Evolutionary conservation across 495 filamentous ascomycete genomes (phyloP).

Genomic region (Lepraria neglecta): DNA sequence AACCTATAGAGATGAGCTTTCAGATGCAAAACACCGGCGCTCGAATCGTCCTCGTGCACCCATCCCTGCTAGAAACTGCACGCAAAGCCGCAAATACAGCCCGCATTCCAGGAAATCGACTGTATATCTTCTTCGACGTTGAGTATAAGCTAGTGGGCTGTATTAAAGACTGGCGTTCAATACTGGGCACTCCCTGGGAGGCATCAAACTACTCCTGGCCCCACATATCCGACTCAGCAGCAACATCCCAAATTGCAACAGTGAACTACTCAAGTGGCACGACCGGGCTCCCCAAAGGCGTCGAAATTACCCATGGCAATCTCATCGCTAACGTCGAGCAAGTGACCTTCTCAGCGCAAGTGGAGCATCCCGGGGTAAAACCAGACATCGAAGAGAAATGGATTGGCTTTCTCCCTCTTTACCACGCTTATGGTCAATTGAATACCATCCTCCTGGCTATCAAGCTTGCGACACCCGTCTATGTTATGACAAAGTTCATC

Average conservation of each 20-base stretch:
- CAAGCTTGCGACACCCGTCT: constrained; percentile 33
- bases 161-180: constrained; percentile 43
- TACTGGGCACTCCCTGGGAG: constrained; percentile 39
- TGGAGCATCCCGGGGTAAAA: constrained; percentile 53
- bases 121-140: constrained; percentile 73
- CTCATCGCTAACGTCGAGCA: constrained; percentile 60
- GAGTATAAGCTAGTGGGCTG: constrained; percentile 56
- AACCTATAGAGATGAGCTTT: constrained; percentile 64
- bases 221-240: background rate
- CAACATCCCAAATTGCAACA: constrained; percentile 49
- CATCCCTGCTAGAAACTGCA: constrained; percentile 54
- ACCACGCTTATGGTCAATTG: constrained; percentile 73
- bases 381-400: constrained; percentile 46
- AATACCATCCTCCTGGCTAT: constrained; percentile 19
- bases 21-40: constrained; percentile 77
- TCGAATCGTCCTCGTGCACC: constrained; percentile 68
- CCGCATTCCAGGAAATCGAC: constrained; percentile 54
- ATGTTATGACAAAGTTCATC: constrained; percentile 80
- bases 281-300: constrained; percentile 86
- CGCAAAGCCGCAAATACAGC: constrained; percentile 58
- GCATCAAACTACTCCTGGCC: constrained; percentile 32
- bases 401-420: constrained; percentile 78
- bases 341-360: constrained; percentile 40
- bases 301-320: constrained; percentile 78
- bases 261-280: constrained; percentile 85